Evolutionary conservation across 345 rosid species (phyloP), one percentile per base, ranked within the genome.

Genomic region (Zanthoxylum bungeanum): DNA sequence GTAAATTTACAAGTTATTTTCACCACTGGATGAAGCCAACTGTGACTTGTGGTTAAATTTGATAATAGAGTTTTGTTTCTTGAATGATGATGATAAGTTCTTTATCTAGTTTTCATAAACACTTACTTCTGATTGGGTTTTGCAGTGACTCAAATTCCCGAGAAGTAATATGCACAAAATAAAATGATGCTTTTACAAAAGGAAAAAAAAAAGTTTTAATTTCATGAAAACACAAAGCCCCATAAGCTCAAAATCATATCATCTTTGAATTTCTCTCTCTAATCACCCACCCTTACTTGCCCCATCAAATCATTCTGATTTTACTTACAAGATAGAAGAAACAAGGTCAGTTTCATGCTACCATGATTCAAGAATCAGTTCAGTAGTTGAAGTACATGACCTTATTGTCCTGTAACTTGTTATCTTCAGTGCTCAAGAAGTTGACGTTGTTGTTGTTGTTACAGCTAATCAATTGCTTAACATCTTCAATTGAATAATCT

Each of bases 301-400:
- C 88, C 88, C 86, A 81, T 88, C 92, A 87, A 83, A 87, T 89
- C 91, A 80, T 76, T 60, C 83, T 81, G 85, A 80, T 81, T 58
- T 83, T 87, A 77, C 85, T 80, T 80, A 78, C 83, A 60, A n/a
- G n/a, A 52, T 22, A 52, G 28, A 51, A 8, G 4, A 9, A 21
- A 21, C 19, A 24, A 75, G n/a, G 81, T 77, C 85, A 83, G 85
- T 74, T 76, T 76, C 76, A 25, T 7, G 14, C 25, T 33, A 63
- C 24, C 28, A 74, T 55, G 49, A 42, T 42, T 42, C 60, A 64
- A 25, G 55, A 50, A 21, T 39, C 62, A 65, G 16, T 44, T 44
- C 77, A 80, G 78, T 78, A 73, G 78, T 85, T 76, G 81, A 81
- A 83, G 78, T 82, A 83, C 90, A 86, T 78, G 60, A 73, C 70